These are phyloP conservation scores for Grigorovia jiainica DNA, from an alignment of 805 yeast genomes.

Conservation along the genomic window DNA sequence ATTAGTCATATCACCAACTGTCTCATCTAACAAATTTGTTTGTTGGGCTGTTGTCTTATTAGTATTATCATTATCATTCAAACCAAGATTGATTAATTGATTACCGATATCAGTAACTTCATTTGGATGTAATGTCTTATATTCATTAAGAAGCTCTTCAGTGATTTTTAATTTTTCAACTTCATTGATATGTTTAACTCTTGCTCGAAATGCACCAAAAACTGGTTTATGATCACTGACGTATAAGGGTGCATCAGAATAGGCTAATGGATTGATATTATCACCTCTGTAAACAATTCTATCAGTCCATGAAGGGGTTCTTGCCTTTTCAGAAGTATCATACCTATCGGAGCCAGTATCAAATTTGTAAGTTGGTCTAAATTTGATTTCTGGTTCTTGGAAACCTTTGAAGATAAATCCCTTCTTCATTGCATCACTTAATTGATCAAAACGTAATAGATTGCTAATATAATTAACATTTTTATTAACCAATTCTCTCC, in stretches of 20 bases:
- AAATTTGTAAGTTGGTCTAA: conserved; percentile 86
- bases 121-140: conserved; percentile 33
- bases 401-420: conserved; percentile 69
- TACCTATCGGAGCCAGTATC: conserved; percentile 74
- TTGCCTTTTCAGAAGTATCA: conserved; percentile 84
- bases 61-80: conserved; percentile 4
- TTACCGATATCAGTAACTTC: conserved; percentile 15
- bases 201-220: conserved; percentile 62
- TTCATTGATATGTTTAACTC: conserved; percentile 63
- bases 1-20: not conserved
- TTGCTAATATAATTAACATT: conserved; percentile 30
- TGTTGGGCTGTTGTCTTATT: not conserved
- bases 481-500: conserved; percentile 41
- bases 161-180: conserved; percentile 44
- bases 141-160: conserved; percentile 49
- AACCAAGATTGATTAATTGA: conserved; percentile 13
- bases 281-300: conserved; percentile 63
- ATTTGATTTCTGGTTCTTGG: conserved; percentile 65
- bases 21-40: conserved; percentile 8
- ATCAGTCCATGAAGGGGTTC: conserved; percentile 97
- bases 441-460: conserved; percentile 67
- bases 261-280: conserved; percentile 51
- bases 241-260: conserved; percentile 52
- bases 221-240: conserved; percentile 93
- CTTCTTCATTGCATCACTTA: conserved; percentile 60